Base-by-base conservation (phyloP, 345 rosid genomes). In the Corchorus olitorius region DNA sequence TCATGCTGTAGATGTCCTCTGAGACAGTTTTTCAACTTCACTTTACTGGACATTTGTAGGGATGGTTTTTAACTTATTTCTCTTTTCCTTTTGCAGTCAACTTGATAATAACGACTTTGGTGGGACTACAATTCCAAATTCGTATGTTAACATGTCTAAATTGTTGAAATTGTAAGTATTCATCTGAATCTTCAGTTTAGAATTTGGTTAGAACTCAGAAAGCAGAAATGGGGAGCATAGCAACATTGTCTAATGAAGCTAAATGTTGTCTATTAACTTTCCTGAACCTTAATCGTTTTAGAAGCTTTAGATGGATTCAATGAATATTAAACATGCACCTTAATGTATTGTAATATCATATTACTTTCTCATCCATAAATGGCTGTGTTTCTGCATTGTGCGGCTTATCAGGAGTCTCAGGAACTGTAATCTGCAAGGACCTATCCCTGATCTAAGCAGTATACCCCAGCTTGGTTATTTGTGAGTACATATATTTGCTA, bases 81-180 rank as follows among this genome's bases (percentile, higher is more conserved):
- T 77, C 82, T 46, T 80, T 76, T 39, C 37, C 46, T 75, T 81
- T 78, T 85, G 86, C 91, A 96, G 99, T 65, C 99, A 96, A 76
- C 86, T 90, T 54, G 99, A 96, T 80, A 93, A 93, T 82, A 96
- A 96, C 90, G 81, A 91, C 83, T 96, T 96, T 50, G 86, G 85
- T 27, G 97, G 99, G 79, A 81, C 74, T 60, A 63, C 86, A 8
- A 96, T 96, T 81, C 99, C 99, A 66, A 80, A 37, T 58, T 83
- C 97, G 72, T 96, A 89, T 56, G 81, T 86, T 70, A 89, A 85
- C 83, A 91, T 96, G 93, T 79, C 94, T 55, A 88, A 87, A 62
- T 84, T 96, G 78, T 81, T 92, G 87, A 96, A 96, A 77, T 19
- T 96, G 99, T 96, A 92, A 93, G 96, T 89, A 56, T 52, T 79